A percentile compares a stretch with the other conserved stretches of the same genome.
phyloP scores from a whole-genome alignment of 2,329 filamentous ascomycete genomes.

The Claviceps sp. region DNA sequence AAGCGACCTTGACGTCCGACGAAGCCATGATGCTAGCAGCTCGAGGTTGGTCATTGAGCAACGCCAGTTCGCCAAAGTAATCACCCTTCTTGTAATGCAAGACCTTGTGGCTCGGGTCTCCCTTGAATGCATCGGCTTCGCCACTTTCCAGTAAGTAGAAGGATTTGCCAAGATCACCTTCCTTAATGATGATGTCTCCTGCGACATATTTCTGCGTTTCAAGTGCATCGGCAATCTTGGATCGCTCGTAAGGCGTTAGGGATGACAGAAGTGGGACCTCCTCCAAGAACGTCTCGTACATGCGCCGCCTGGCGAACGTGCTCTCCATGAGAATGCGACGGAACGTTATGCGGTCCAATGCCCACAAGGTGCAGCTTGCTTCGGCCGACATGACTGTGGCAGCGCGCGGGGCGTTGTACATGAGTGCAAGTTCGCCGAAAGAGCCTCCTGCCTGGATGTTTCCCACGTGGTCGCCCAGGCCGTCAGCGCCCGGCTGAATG shows the following conservation, averaged over 20 bases:
- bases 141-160: conserved; percentile 88
- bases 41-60: conserved; percentile 86
- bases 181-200: conserved; percentile 72
- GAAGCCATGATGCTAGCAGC: conserved; percentile 77
- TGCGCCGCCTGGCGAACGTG: conserved; percentile 85
- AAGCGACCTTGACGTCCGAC: conserved; percentile 85
- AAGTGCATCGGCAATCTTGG: conserved; percentile 93
- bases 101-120: conserved; percentile 55
- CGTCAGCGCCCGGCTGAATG: conserved; percentile 66
- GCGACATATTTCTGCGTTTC: conserved; percentile 77
- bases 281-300: conserved; percentile 95
- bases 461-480: conserved; percentile 71
- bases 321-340: conserved; percentile 97
- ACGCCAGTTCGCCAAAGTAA: conserved; percentile 90
- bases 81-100: conserved; percentile 82
- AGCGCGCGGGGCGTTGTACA: conserved; percentile 96
- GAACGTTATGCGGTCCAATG: conserved; percentile 89
- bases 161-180: conserved; percentile 81
- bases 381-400: conserved; percentile 84
- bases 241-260: conserved; percentile 82
- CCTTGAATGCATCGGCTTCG: conserved; percentile 75
- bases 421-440: conserved; percentile 91
- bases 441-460: conserved; percentile 78
- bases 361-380: conserved; percentile 72
- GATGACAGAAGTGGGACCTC: conserved; percentile 77